These are phyloP conservation scores for Blastobotrys petasosporus DNA, from an alignment of 1,139 yeast species.

Conservation along the genomic window DNA sequence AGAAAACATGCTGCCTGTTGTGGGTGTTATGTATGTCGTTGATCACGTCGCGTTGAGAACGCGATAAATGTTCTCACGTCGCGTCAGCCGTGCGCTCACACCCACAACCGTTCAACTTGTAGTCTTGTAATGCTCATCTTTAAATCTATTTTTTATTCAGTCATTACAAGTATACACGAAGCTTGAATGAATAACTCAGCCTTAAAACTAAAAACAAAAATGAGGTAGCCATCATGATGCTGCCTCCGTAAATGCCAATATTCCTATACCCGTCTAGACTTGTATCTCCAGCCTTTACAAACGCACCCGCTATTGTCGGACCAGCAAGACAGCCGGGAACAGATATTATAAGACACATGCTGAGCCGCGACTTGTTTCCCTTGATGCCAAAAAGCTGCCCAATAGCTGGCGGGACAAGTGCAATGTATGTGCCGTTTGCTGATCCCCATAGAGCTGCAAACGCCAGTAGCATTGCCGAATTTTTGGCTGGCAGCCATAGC, in stretches of 20 bases:
- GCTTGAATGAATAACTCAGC: conserved; percentile 19
- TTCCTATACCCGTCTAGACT: conserved; percentile 19
- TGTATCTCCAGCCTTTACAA: conserved; percentile 23
- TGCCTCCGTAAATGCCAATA: conserved; percentile 22
- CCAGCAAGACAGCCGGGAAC: conserved; percentile 45
- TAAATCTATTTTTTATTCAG: neutral
- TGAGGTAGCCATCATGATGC: conserved; percentile 19
- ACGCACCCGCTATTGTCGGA: conserved; percentile 46
- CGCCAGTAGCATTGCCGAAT: conserved; percentile 24
- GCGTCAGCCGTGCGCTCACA: too few relatives aligned
- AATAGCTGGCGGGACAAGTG: conserved; percentile 37
- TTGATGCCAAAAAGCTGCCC: conserved; percentile 47
- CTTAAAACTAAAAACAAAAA: conserved; percentile 17
- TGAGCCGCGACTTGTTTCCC: conserved; percentile 43
- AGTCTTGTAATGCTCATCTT: too few relatives aligned
- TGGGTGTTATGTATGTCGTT: too few relatives aligned
- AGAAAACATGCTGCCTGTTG: too few relatives aligned
- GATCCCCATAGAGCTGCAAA: conserved; percentile 46
- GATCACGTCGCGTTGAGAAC: too few relatives aligned
- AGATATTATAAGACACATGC: conserved; percentile 51
- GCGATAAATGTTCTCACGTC: too few relatives aligned
- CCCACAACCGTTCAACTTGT: too few relatives aligned
- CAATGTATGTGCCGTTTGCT: conserved; percentile 38
- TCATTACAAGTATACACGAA: conserved; percentile 23
- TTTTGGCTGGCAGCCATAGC: conserved; percentile 27